Evolutionary conservation across 352 stramenopile species (phyloP).

Genomic region (Phytopythium ostracodes): DNA sequence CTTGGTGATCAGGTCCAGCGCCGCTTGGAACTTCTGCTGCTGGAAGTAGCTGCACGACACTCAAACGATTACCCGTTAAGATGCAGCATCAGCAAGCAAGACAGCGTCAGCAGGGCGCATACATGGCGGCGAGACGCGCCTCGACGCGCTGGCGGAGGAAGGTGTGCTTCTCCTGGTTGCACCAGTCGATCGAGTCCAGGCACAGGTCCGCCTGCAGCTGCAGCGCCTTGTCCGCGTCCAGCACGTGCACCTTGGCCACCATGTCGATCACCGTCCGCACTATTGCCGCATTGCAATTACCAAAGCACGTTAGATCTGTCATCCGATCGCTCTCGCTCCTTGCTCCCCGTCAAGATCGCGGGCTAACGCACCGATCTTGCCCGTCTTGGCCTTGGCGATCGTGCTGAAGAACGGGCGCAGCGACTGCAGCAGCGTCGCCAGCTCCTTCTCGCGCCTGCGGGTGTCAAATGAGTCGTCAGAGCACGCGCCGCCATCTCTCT

Average conservation of each 20-base stretch:
- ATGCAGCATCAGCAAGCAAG: too few species aligned
- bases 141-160: constrained; percentile 98
- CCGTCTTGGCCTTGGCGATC: constrained; percentile 97
- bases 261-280: constrained; percentile 98
- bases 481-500: neutral
- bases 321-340: too few species aligned
- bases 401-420: constrained; percentile 93
- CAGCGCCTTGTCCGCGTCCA: constrained; percentile 89
- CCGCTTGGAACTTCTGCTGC: constrained; percentile 89
- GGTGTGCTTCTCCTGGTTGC: constrained; percentile 92
- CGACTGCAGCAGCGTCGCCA: constrained; percentile 82
- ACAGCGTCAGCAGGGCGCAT: constrained; percentile 10
- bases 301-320: too few species aligned
- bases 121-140: constrained; percentile 91
- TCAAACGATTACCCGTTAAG: neutral
- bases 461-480: neutral
- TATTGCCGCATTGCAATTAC: constrained; percentile 5
- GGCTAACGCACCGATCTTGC: constrained; percentile 90
- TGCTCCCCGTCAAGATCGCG: too few species aligned
- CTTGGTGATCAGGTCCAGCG: constrained; percentile 92
- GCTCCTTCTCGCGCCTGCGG: constrained; percentile 75
- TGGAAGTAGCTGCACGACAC: constrained; percentile 73
- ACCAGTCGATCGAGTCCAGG: constrained; percentile 94
- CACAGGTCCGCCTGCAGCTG: constrained; percentile 95
- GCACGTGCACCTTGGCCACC: constrained; percentile 88